A percentile compares a stretch with the other conserved stretches of the same genome.
Conservation (phyloP, 371 early-diverging fungal genomes). For the Rhizomucor pusillus region DNA sequence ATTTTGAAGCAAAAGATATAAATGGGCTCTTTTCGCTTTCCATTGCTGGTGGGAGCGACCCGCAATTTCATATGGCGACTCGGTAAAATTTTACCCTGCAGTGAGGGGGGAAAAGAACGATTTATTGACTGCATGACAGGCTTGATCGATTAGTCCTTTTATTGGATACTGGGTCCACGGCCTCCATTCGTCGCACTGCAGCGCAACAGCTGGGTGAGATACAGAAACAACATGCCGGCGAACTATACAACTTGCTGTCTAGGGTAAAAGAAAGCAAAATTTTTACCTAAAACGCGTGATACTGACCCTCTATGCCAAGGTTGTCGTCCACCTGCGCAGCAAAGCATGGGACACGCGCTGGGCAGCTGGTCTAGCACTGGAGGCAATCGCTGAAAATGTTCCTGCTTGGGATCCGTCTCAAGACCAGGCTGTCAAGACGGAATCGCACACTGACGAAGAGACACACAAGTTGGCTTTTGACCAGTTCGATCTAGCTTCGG, state of each 20-base stretch:
- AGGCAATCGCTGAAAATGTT: constrained; percentile 87
- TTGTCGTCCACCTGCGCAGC: constrained; percentile 83
- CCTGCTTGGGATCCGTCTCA: constrained; percentile 74
- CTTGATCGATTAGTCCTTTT: constrained; percentile 92
- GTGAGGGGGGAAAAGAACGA: neutral
- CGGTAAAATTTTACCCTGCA: constrained; percentile 17
- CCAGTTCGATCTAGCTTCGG: constrained; percentile 80
- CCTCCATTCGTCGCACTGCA: constrained; percentile 84
- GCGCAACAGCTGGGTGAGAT: constrained; percentile 95
- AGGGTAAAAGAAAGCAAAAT: constrained; percentile 53
- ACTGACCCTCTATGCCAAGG: constrained; percentile 39
- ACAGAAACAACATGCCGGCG: constrained; percentile 91
- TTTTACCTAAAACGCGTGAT: neutral
- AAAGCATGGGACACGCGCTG: constrained; percentile 95
- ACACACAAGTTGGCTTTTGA: constrained; percentile 65
- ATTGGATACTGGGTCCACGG: constrained; percentile 91
- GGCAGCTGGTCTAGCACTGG: constrained; percentile 91
- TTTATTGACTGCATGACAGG: constrained; percentile 38
- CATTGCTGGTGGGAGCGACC: too few species aligned
- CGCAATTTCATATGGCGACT: constrained; percentile 29
- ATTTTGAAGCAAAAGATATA: too few species aligned
- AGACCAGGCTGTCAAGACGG: constrained; percentile 5
- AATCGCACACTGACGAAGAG: constrained; percentile 15
- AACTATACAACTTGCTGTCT: constrained; percentile 83
- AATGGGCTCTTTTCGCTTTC: too few species aligned